Conservation (phyloP, 2,329 filamentous ascomycete species). For the Capronia americana region DNA sequence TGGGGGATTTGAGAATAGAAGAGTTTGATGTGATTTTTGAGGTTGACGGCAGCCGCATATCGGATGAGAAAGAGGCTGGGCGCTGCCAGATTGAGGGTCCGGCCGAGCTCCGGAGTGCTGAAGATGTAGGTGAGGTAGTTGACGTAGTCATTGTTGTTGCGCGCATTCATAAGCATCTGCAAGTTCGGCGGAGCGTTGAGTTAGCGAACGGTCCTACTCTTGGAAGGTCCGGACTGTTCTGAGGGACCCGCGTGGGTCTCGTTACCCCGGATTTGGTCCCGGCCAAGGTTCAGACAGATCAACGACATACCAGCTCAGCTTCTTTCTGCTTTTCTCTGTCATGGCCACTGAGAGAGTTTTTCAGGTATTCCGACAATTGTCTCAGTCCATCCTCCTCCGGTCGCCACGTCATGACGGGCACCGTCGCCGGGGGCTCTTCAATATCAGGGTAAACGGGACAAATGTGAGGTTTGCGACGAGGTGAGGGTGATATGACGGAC, state of each 20-base stretch:
- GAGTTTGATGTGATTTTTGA: constrained; percentile 89
- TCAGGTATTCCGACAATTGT: constrained; percentile 87
- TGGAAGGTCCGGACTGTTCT: constrained; percentile 15
- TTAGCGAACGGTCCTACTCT: constrained; percentile 6
- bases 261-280: constrained; percentile 13
- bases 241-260: constrained; percentile 10
- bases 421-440: constrained; percentile 29
- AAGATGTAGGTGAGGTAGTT: constrained; percentile 96
- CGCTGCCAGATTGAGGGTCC: constrained; percentile 62
- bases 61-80: constrained; percentile 76
- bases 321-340: constrained; percentile 83
- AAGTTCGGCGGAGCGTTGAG: constrained; percentile 1
- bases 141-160: constrained; percentile 87
- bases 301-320: constrained; percentile 76
- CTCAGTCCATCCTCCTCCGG: constrained; percentile 83
- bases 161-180: constrained; percentile 92
- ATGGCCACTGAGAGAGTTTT: constrained; percentile 87
- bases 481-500: background rate
- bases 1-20: constrained; percentile 78
- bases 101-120: constrained; percentile 68
- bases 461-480: constrained; percentile 10
- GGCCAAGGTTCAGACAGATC: background rate
- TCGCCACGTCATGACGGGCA: constrained; percentile 82
- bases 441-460: constrained; percentile 11
- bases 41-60: constrained; percentile 86